Evolutionary conservation across 148 eudicot genomes (phyloP).

Genomic region (Arbutus unedo): DNA sequence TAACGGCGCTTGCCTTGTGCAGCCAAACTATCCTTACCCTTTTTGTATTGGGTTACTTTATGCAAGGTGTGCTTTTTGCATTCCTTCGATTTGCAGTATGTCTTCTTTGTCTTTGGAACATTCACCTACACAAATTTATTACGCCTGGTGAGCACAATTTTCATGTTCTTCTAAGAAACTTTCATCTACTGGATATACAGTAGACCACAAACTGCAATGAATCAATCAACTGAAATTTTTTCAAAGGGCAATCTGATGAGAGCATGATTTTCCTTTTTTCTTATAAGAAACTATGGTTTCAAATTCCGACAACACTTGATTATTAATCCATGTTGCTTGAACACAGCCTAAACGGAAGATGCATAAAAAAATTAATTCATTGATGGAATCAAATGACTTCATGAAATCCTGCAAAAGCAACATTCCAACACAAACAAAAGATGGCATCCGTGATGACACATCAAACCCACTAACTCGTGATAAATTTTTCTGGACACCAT

Average conservation of each 20-base stretch:
- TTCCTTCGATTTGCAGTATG: slow-evolving; percentile 79
- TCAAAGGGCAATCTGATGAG: not conserved
- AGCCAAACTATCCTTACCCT: slow-evolving; percentile 82
- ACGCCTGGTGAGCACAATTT: not conserved
- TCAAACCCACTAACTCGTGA: not conserved
- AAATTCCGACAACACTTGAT: not conserved
- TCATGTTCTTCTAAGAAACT: not conserved
- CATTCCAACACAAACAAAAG: not conserved
- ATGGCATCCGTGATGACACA: not conserved
- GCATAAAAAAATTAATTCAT: not conserved
- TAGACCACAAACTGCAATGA: not conserved
- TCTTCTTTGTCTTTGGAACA: slow-evolving; percentile 78
- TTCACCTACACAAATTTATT: slow-evolving; percentile 47
- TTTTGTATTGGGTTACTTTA: slow-evolving; percentile 84
- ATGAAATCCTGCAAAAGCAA: not conserved
- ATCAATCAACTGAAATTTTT: not conserved
- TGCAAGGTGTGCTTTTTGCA: slow-evolving; percentile 78
- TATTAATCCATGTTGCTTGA: not conserved
- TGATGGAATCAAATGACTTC: not conserved
- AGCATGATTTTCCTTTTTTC: not conserved
- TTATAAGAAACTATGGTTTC: not conserved
- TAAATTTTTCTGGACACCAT: not conserved
- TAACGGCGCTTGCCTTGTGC: slow-evolving; percentile 83
- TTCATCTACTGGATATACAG: not conserved
- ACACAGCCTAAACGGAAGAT: not conserved